Percentiles rank a stretch among this genome's conserved stretches.
Conservation (phyloP, 2,329 filamentous ascomycete genomes). For the Pseudogymnoascus sp. region DNA sequence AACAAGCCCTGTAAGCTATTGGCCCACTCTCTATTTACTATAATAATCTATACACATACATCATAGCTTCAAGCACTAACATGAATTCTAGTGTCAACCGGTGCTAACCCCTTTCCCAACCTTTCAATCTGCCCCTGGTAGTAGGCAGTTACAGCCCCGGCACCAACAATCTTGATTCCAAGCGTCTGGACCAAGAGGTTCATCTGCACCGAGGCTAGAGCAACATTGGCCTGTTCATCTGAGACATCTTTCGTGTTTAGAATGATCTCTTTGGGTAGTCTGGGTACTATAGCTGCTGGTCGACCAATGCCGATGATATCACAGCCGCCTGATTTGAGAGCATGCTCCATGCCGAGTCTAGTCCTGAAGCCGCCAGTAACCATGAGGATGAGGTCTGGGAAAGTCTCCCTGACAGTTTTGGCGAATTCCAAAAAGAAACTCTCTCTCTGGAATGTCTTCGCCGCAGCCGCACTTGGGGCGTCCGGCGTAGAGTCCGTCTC, state of each 20-base stretch:
- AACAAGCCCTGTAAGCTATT: not conserved
- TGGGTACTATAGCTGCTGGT: slow-evolving; percentile 38
- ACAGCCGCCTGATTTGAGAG: slow-evolving; percentile 39
- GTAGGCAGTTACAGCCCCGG: slow-evolving; percentile 18
- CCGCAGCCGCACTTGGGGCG: slow-evolving; percentile 22
- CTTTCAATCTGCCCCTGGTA: slow-evolving; percentile 27
- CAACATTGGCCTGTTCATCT: slow-evolving; percentile 20
- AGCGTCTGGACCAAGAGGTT: not conserved
- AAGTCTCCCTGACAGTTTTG: slow-evolving; percentile 38
- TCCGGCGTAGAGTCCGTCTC: slow-evolving; percentile 13
- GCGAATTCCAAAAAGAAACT: slow-evolving; percentile 65
- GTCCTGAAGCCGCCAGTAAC: slow-evolving; percentile 59
- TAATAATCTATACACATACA: not conserved
- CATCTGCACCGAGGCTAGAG: not conserved
- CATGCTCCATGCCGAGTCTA: slow-evolving; percentile 41
- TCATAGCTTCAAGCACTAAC: not conserved
- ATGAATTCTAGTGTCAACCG: slow-evolving; percentile 7
- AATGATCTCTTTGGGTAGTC: slow-evolving; percentile 33
- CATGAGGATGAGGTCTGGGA: slow-evolving; percentile 42
- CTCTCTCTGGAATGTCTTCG: slow-evolving; percentile 48
- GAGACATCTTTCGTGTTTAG: slow-evolving; percentile 26
- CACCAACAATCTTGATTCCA: slow-evolving; percentile 15
- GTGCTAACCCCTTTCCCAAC: slow-evolving; percentile 20
- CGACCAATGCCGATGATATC: slow-evolving; percentile 44
- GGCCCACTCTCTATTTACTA: not conserved